Conservation (phyloP, 371 early-diverging fungal species). For the Basidiobolus meristosporus region DNA sequence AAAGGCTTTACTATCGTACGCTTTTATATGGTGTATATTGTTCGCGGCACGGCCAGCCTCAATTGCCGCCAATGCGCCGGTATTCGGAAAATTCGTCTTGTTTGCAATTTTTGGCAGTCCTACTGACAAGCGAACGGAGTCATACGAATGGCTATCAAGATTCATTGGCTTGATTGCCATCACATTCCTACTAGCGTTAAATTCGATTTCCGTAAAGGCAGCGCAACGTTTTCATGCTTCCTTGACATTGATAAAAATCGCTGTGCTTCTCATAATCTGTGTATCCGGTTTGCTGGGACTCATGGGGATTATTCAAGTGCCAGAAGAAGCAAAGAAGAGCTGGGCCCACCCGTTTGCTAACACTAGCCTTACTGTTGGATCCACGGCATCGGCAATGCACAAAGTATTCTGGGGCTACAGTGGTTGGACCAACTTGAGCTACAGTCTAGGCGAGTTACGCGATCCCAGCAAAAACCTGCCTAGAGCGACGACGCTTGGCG, state of each 20-base stretch:
- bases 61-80: slow-evolving; percentile 17
- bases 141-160: slow-evolving; percentile 13
- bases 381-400: slow-evolving; percentile 24
- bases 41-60: slow-evolving; percentile 24
- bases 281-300: slow-evolving; percentile 22
- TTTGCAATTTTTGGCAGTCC: slow-evolving; percentile 12
- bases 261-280: slow-evolving; percentile 23
- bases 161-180: slow-evolving; percentile 19
- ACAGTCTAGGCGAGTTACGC: slow-evolving; percentile 78
- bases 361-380: slow-evolving; percentile 15
- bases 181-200: slow-evolving; percentile 16
- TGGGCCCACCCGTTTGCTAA: slow-evolving; percentile 17
- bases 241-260: slow-evolving; percentile 28
- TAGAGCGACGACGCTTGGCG: slow-evolving; percentile 34
- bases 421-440: slow-evolving; percentile 77
- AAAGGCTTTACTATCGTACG: not conserved
- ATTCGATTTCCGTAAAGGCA: slow-evolving; percentile 21
- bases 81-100: slow-evolving; percentile 19
- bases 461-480: slow-evolving; percentile 68
- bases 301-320: slow-evolving; percentile 10
- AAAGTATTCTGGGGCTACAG: slow-evolving; percentile 38
- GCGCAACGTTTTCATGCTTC: slow-evolving; percentile 25
- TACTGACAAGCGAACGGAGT: slow-evolving; percentile 4
- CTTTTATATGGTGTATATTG: too few species aligned
- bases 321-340: slow-evolving; percentile 8